phyloP scores from a whole-genome alignment of 2,329 filamentous ascomycete species.

The Pseudogymnoascus sp. region DNA sequence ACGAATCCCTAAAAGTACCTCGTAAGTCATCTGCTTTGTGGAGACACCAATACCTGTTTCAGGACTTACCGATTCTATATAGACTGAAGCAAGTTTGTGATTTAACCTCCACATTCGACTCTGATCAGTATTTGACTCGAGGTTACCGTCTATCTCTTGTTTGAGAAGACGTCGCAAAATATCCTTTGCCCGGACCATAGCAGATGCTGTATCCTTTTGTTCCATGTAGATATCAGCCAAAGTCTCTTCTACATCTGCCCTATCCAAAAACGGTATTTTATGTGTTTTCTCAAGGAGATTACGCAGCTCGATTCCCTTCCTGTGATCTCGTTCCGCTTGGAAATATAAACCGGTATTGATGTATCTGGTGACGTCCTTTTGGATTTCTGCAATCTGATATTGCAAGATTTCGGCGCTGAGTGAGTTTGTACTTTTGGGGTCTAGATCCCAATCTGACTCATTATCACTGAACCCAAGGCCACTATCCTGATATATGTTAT shows the following conservation, averaged over 20 bases:
- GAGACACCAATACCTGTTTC: background rate
- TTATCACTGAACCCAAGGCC: background rate
- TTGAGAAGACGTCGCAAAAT: background rate
- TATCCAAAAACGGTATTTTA: background rate
- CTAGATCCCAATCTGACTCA: background rate
- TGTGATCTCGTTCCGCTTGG: background rate
- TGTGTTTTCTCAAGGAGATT: background rate
- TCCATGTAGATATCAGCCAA: background rate
- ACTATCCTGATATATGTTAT: background rate
- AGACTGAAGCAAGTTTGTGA: background rate
- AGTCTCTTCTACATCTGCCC: background rate
- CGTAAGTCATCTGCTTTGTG: background rate
- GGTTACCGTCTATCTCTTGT: background rate
- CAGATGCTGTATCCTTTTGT: background rate
- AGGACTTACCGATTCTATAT: background rate
- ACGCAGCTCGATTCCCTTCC: background rate
- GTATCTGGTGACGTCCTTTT: background rate
- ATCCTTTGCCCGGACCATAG: background rate
- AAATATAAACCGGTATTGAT: background rate
- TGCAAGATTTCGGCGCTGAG: background rate
- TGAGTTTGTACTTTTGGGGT: background rate
- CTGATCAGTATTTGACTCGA: background rate
- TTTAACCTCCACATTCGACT: background rate
- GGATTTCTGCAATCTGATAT: background rate
- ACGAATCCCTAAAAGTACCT: background rate